Evolutionary conservation across 306 rosid species (phyloP).

Genomic region (Cucurbita maxima): DNA sequence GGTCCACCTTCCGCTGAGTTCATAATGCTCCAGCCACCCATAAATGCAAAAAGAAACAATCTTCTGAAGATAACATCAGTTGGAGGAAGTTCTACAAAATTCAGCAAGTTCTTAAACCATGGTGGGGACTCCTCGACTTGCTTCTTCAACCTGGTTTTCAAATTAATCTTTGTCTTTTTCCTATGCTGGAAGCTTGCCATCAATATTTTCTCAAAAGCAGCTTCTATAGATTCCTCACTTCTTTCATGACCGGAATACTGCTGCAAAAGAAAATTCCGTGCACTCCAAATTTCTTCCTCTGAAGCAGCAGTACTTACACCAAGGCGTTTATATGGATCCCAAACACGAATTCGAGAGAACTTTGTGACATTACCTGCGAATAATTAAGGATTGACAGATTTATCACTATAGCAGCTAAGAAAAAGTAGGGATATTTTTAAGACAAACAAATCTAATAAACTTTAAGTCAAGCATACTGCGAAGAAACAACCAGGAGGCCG

Average conservation of each 20-base stretch:
- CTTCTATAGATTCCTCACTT: slow-evolving; percentile 92
- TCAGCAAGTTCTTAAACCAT: slow-evolving; percentile 70
- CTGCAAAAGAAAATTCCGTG: slow-evolving; percentile 75
- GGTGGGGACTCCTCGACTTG: slow-evolving; percentile 98
- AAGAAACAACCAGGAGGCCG: not conserved
- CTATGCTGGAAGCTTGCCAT: slow-evolving; percentile 74
- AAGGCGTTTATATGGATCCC: slow-evolving; percentile 88
- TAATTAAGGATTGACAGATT: not conserved
- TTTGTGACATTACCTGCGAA: slow-evolving; percentile 48
- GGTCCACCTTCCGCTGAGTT: slow-evolving; percentile 98
- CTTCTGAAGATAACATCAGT: slow-evolving; percentile 70
- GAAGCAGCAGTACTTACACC: slow-evolving; percentile 75
- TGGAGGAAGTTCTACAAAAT: slow-evolving; percentile 80
- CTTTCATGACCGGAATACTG: slow-evolving; percentile 90
- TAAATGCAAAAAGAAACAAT: slow-evolving; percentile 83
- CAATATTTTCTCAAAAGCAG: slow-evolving; percentile 80
- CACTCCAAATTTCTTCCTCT: slow-evolving; percentile 93
- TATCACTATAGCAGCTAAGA: not conserved
- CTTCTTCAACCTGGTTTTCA: slow-evolving; percentile 87
- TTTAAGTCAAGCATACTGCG: not conserved
- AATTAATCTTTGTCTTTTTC: slow-evolving; percentile 87
- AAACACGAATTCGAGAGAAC: slow-evolving; percentile 55
- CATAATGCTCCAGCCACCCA: slow-evolving; percentile 98
- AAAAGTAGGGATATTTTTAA: not conserved
- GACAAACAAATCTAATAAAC: not conserved